Evolutionary conservation across 352 stramenopile species (phyloP).

Genomic region (Globisporangium perplexum): DNA sequence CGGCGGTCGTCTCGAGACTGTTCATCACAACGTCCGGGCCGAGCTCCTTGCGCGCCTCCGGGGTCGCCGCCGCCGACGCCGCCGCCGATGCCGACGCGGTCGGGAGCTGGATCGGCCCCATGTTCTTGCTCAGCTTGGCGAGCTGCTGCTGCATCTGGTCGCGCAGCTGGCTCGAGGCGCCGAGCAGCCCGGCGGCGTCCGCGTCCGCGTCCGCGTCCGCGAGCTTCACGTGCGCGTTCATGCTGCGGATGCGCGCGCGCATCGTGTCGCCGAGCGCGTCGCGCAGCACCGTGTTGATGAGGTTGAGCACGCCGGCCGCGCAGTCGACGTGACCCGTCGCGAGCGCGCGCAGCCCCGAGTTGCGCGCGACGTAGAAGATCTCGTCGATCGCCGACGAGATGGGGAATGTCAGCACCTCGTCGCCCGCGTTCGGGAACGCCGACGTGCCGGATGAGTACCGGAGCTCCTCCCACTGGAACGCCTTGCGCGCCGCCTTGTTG

Average conservation of each 20-base stretch:
- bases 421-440: slow-evolving; percentile 4
- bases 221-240: slow-evolving; percentile 57
- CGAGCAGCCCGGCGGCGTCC: slow-evolving; percentile 45
- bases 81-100: not conserved
- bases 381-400: slow-evolving; percentile 85
- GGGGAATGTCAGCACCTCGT: slow-evolving; percentile 47
- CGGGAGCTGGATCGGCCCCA: slow-evolving; percentile 41
- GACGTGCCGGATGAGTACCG: slow-evolving; percentile 39
- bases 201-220: too few species aligned
- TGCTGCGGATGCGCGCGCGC: slow-evolving; percentile 69
- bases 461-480: slow-evolving; percentile 84
- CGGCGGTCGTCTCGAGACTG: slow-evolving; percentile 63
- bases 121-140: slow-evolving; percentile 83
- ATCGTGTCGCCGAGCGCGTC: slow-evolving; percentile 77
- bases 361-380: slow-evolving; percentile 83
- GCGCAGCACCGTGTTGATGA: slow-evolving; percentile 80
- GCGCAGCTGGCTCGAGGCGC: slow-evolving; percentile 62
- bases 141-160: slow-evolving; percentile 84
- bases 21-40: slow-evolving; percentile 79
- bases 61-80: slow-evolving; percentile 7
- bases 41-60: slow-evolving; percentile 51
- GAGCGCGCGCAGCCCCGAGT: slow-evolving; percentile 72
- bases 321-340: slow-evolving; percentile 81
- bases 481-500: slow-evolving; percentile 67
- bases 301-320: slow-evolving; percentile 76